phyloP scores from a whole-genome alignment of 495 filamentous ascomycete genomes.

The Tricharina praecox region DNA sequence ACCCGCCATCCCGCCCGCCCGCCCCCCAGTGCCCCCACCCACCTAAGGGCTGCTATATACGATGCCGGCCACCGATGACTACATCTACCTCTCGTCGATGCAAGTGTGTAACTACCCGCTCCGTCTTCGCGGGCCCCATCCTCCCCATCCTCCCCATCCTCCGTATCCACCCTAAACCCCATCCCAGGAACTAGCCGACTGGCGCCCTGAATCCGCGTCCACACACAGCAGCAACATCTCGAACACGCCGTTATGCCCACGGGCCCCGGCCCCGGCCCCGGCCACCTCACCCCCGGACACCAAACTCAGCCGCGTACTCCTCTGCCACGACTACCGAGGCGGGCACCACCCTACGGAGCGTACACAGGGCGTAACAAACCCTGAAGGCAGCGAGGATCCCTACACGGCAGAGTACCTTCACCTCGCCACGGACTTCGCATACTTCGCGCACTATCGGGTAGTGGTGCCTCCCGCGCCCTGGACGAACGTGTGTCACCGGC shows the following conservation, averaged over 20 bases:
- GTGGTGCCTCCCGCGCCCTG: conserved; percentile 32
- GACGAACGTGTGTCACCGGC: conserved; percentile 33
- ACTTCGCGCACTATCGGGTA: conserved; percentile 33
- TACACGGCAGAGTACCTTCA: conserved; percentile 31
- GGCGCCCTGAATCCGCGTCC: conserved; percentile 23
- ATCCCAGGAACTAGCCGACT: conserved; percentile 28
- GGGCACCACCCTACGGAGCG: conserved; percentile 32
- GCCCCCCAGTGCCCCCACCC: too few species aligned
- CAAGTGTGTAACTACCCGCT: conserved; percentile 3
- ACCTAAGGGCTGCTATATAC: too few species aligned
- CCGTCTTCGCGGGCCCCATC: not conserved
- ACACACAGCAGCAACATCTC: conserved; percentile 28
- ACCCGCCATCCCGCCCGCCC: not conserved
- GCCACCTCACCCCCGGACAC: conserved; percentile 1
- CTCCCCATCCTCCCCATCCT: too few species aligned
- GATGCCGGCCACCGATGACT: conserved; percentile 11
- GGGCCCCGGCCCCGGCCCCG: conserved; percentile 16
- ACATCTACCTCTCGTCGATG: conserved; percentile 22
- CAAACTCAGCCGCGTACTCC: conserved; percentile 21
- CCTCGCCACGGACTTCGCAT: conserved; percentile 31
- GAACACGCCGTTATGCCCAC: conserved; percentile 29
- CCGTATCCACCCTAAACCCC: conserved; percentile 27
- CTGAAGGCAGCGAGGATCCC: conserved; percentile 2
- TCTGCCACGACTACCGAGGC: conserved; percentile 33
- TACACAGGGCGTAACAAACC: conserved; percentile 16